phyloP scores from a whole-genome alignment of 2,329 filamentous ascomycete species.

The Exophiala aquamarina region DNA sequence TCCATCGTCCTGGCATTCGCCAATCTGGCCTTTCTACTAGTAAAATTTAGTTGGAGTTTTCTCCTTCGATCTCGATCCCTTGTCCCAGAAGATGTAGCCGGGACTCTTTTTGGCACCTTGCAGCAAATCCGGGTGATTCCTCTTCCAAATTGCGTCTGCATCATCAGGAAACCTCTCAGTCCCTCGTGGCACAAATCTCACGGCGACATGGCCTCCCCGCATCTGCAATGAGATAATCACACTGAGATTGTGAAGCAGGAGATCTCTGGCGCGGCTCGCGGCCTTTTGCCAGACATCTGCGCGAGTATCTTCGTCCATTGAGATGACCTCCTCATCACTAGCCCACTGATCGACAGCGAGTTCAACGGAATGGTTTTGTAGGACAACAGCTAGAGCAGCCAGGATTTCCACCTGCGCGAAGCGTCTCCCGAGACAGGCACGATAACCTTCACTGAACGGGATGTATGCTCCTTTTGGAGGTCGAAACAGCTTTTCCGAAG shows the following conservation, averaged over 20 bases:
- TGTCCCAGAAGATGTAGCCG: slow-evolving; percentile 17
- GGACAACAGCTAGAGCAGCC: slow-evolving; percentile 53
- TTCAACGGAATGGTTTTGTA: slow-evolving; percentile 64
- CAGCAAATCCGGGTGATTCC: slow-evolving; percentile 26
- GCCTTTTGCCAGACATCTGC: slow-evolving; percentile 62
- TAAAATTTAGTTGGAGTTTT: too few relatives aligned
- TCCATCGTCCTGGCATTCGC: too few relatives aligned
- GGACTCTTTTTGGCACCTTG: slow-evolving; percentile 1
- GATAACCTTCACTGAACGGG: slow-evolving; percentile 57
- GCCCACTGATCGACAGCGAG: slow-evolving; percentile 65
- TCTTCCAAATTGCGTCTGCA: slow-evolving; percentile 30
- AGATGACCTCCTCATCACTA: slow-evolving; percentile 53
- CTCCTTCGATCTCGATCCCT: too few relatives aligned
- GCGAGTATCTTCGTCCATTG: slow-evolving; percentile 50
- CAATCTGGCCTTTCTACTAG: too few relatives aligned
- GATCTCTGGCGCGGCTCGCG: slow-evolving; percentile 52
- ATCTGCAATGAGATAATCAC: slow-evolving; percentile 73
- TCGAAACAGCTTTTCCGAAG: slow-evolving; percentile 61
- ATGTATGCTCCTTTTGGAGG: slow-evolving; percentile 55
- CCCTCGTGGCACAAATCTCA: slow-evolving; percentile 68
- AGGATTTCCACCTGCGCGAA: slow-evolving; percentile 60
- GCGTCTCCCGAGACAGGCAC: slow-evolving; percentile 55
- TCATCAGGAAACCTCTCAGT: slow-evolving; percentile 61
- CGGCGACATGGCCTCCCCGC: slow-evolving; percentile 58
- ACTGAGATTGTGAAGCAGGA: slow-evolving; percentile 55